phyloP scores from a whole-genome alignment of 148 eudicot genomes.

The Vaccinium vitisidaea region DNA sequence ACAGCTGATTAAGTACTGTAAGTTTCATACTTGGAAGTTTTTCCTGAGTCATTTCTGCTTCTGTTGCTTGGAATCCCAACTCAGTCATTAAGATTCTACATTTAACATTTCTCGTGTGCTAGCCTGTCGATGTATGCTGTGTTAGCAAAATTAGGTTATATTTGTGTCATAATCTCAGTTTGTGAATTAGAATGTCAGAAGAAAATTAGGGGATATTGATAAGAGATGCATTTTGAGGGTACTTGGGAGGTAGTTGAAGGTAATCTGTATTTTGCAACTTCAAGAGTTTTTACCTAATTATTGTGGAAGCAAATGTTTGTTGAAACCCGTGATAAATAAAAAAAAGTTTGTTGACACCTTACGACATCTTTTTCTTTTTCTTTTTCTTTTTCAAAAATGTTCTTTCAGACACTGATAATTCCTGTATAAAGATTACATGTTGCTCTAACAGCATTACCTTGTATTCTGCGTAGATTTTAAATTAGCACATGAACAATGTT shows the following conservation, averaged over 20 bases:
- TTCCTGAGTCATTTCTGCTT: neutral
- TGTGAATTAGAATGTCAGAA: neutral
- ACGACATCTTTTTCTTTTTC: neutral
- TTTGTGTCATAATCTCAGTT: neutral
- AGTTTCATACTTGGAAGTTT: constrained; percentile 25
- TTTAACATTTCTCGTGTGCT: neutral
- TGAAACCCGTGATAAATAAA: neutral
- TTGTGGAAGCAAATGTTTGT: neutral
- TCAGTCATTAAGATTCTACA: neutral
- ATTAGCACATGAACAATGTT: neutral
- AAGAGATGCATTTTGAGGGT: neutral
- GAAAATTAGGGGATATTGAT: neutral
- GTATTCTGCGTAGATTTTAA: neutral
- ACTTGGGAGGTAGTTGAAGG: constrained; percentile 5
- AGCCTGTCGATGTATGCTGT: neutral
- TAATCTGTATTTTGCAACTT: neutral
- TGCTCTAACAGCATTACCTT: neutral
- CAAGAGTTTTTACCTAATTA: neutral
- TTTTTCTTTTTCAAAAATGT: neutral
- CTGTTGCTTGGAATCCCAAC: neutral
- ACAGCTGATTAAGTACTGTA: constrained; percentile 86
- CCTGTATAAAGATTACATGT: neutral
- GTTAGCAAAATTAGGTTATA: neutral
- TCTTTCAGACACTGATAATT: neutral
- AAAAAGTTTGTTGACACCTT: neutral